Percentiles rank a stretch among this genome's conserved stretches.
These are phyloP conservation scores for Aspergillus arachidicola DNA, from an alignment of 2,329 filamentous ascomycete species.

Conservation along the genomic window DNA sequence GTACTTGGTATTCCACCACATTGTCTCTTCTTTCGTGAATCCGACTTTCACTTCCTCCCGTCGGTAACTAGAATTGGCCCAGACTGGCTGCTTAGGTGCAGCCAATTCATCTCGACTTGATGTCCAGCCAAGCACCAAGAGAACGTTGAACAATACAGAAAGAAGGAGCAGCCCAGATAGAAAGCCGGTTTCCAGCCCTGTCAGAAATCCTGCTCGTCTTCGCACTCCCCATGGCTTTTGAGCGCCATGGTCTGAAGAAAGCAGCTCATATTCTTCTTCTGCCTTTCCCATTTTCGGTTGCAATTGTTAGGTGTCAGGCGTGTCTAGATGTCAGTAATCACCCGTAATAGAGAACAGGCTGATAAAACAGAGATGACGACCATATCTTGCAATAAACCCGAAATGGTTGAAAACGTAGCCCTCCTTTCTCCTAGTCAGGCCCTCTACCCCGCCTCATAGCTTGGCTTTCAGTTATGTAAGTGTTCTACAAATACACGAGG, in stretches of 20 bases:
- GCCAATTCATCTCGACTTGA: neutral
- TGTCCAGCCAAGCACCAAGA: neutral
- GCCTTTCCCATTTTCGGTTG: neutral
- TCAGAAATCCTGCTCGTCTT: too few species aligned
- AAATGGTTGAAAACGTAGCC: too few species aligned
- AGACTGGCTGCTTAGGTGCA: neutral
- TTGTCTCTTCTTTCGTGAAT: neutral
- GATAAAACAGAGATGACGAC: neutral
- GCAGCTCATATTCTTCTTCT: neutral
- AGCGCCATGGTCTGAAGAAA: neutral
- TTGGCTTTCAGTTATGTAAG: too few species aligned
- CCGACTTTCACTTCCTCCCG: neutral
- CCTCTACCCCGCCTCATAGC: too few species aligned
- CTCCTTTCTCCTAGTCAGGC: too few species aligned
- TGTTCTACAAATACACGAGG: neutral
- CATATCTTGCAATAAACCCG: too few species aligned
- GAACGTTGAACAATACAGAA: neutral
- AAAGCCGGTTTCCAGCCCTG: too few species aligned
- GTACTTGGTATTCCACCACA: neutral
- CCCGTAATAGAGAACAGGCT: neutral
- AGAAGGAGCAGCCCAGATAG: neutral
- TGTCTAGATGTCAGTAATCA: neutral
- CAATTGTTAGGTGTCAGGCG: neutral
- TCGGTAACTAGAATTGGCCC: neutral
- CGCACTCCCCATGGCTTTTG: neutral